A percentile compares a stretch with the other conserved stretches of the same genome.
These are phyloP conservation scores for Pythium diclinum DNA, from an alignment of 352 stramenopile genomes.

Conservation along the genomic window DNA sequence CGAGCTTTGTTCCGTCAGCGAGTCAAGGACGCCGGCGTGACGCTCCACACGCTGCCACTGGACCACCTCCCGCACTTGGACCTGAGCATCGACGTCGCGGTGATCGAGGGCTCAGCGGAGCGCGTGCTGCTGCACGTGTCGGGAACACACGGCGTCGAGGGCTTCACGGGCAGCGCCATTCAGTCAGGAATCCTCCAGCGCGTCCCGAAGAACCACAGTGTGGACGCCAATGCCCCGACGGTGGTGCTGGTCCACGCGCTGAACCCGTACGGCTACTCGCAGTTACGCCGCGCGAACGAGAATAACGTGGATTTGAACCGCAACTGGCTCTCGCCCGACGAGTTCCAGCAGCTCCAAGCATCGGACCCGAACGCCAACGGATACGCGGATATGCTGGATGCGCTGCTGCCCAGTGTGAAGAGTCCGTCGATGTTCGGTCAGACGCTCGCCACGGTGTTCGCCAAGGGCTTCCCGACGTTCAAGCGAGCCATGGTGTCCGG, in stretches of 20 bases:
- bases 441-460: too few species aligned
- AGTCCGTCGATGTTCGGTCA: background rate
- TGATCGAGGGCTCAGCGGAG: constrained; percentile 42
- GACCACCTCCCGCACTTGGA: constrained; percentile 44
- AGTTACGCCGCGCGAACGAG: constrained; percentile 89
- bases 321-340: constrained; percentile 73
- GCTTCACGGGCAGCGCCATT: constrained; percentile 78
- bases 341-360: constrained; percentile 41
- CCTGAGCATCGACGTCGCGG: constrained; percentile 66
- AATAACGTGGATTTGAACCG: constrained; percentile 95
- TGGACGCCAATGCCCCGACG: constrained; percentile 39
- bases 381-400: constrained; percentile 52
- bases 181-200: constrained; percentile 56
- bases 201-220: constrained; percentile 9
- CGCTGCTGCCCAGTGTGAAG: background rate
- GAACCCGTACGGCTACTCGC: constrained; percentile 90
- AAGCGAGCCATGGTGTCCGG: constrained; percentile 85
- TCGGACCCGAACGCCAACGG: constrained; percentile 70
- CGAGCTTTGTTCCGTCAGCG: constrained; percentile 54
- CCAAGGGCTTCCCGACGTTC: constrained; percentile 38
- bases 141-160: constrained; percentile 80
- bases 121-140: constrained; percentile 72
- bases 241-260: constrained; percentile 91
- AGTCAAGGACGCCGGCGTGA: constrained; percentile 12
- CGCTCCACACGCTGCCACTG: constrained; percentile 53